phyloP scores from a whole-genome alignment of 2,329 filamentous ascomycete species.

The Pseudohalonectria lignicola region DNA sequence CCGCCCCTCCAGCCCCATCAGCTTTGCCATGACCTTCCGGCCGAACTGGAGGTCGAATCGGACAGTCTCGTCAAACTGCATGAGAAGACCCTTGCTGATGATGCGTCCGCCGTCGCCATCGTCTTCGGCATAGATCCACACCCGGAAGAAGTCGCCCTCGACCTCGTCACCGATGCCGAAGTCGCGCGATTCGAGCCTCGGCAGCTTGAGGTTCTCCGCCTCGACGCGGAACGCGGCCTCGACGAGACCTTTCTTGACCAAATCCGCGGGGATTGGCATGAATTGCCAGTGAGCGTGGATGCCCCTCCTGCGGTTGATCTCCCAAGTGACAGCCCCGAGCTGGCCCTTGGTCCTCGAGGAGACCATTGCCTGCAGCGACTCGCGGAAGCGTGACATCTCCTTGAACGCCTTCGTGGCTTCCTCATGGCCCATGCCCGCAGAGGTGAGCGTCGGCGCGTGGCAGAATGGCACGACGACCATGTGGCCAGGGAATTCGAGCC shows the following conservation, averaged over 20 bases:
- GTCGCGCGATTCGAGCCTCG: slow-evolving; percentile 35
- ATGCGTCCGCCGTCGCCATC: slow-evolving; percentile 30
- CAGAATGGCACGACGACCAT: slow-evolving; percentile 83
- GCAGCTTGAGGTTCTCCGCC: slow-evolving; percentile 60
- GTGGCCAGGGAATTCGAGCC: slow-evolving; percentile 69
- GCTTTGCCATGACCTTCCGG: slow-evolving; percentile 75
- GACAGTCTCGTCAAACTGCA: slow-evolving; percentile 60
- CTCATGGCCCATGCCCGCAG: slow-evolving; percentile 42
- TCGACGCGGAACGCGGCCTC: slow-evolving; percentile 84
- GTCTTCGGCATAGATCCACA: slow-evolving; percentile 65
- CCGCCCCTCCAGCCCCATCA: slow-evolving; percentile 70
- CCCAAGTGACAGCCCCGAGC: slow-evolving; percentile 82
- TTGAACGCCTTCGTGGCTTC: slow-evolving; percentile 50
- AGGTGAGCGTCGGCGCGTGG: slow-evolving; percentile 65
- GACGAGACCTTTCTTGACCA: slow-evolving; percentile 63
- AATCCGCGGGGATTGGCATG: slow-evolving; percentile 59
- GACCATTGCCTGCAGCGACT: slow-evolving; percentile 71
- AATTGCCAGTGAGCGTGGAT: slow-evolving; percentile 95
- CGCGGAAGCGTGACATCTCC: slow-evolving; percentile 79
- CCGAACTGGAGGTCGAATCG: slow-evolving; percentile 89
- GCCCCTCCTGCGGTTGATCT: slow-evolving; percentile 71
- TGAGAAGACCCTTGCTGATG: slow-evolving; percentile 58
- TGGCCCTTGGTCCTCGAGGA: slow-evolving; percentile 37
- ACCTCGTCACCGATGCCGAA: slow-evolving; percentile 39
- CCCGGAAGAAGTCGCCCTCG: slow-evolving; percentile 61